phyloP scores from a whole-genome alignment of 2,329 filamentous ascomycete genomes.

The Ceratocystiopsis sp. region DNA sequence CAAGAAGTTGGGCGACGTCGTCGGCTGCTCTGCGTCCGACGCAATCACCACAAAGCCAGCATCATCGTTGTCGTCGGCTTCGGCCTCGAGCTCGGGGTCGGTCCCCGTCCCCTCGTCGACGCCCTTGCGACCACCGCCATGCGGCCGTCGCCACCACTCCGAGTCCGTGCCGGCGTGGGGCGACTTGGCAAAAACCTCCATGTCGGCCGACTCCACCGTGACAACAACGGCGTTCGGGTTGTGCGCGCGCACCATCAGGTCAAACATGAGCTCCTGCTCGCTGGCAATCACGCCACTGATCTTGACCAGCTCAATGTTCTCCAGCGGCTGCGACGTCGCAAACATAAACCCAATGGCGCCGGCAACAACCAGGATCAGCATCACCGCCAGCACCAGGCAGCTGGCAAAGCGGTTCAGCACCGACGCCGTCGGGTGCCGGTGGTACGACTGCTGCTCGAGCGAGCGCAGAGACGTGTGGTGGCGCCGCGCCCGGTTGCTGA shows the following conservation, averaged over 20 bases:
- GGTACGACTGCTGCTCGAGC: conserved; percentile 56
- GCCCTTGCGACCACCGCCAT: not conserved
- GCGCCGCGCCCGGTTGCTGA: conserved; percentile 41
- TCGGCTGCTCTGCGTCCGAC: conserved; percentile 36
- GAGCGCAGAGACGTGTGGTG: conserved; percentile 42
- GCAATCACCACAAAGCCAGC: conserved; percentile 12
- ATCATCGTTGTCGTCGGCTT: not conserved
- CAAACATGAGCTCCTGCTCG: conserved; percentile 88
- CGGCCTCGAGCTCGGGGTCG: not conserved
- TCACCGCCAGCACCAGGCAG: conserved; percentile 66
- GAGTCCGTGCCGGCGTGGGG: conserved; percentile 61
- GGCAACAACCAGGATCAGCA: conserved; percentile 68
- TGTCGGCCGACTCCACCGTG: conserved; percentile 67
- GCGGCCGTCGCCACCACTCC: conserved; percentile 37
- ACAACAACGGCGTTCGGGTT: conserved; percentile 91
- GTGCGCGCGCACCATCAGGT: conserved; percentile 70
- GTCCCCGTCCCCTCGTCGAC: conserved; percentile 1
- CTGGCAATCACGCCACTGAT: conserved; percentile 85
- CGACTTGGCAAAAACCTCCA: conserved; percentile 90
- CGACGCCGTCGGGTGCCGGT: conserved; percentile 34
- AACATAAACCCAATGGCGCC: conserved; percentile 79
- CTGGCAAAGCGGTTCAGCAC: conserved; percentile 63
- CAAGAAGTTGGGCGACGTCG: conserved; percentile 64
- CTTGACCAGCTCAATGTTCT: conserved; percentile 58
- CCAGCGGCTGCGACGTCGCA: conserved; percentile 75